phyloP scores from a whole-genome alignment of 805 yeast species.

The Kodamaea jinghongensis region DNA sequence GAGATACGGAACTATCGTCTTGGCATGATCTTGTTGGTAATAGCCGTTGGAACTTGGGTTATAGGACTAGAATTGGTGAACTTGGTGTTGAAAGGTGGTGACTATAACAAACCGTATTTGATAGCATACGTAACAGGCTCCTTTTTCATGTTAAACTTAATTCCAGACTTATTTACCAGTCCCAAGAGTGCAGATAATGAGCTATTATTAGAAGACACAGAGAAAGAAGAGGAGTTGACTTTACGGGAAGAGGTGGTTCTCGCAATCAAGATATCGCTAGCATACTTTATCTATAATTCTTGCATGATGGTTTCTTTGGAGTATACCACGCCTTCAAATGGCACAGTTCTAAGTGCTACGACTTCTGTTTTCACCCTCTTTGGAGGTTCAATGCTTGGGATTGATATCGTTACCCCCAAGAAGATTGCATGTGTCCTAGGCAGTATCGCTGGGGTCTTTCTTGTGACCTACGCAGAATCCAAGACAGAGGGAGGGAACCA shows the following conservation, averaged over 20 bases:
- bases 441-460: conserved; percentile 46
- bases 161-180: conserved; percentile 31
- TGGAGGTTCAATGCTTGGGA: conserved; percentile 38
- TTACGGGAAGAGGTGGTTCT: conserved; percentile 30
- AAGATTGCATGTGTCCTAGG: conserved; percentile 42
- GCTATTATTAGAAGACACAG: not conserved
- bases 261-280: conserved; percentile 38
- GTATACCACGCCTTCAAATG: conserved; percentile 53
- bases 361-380: conserved; percentile 50
- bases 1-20: conserved; percentile 43
- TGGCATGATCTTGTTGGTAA: conserved; percentile 41
- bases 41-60: conserved; percentile 48
- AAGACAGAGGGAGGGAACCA: conserved; percentile 22
- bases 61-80: conserved; percentile 49
- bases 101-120: conserved; percentile 48
- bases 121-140: conserved; percentile 48
- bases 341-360: conserved; percentile 49
- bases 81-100: conserved; percentile 46
- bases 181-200: conserved; percentile 13
- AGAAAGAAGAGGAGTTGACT: conserved; percentile 17
- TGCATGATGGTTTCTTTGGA: conserved; percentile 41
- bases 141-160: conserved; percentile 44
- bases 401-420: conserved; percentile 41
- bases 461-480: conserved; percentile 41
- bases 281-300: conserved; percentile 42